Base-by-base conservation (phyloP, 2,329 filamentous ascomycete genomes). In the Fusarium continuum region DNA sequence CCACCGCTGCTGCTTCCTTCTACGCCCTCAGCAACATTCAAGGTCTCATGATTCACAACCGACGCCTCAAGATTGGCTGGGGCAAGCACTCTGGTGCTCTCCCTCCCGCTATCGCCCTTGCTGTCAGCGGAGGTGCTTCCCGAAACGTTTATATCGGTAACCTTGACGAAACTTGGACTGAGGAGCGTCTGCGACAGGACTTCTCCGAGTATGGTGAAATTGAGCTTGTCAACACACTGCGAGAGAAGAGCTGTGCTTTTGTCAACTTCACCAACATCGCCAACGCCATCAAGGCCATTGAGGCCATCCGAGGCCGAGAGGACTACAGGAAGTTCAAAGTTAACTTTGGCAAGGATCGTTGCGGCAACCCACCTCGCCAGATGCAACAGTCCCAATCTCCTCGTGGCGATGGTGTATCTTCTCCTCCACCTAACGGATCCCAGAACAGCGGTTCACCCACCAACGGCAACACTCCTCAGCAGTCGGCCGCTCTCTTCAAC, bases 231-330 rank as follows among this genome's bases (percentile, higher is more conserved):
- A 99, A 99, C 79, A 91, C 95, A 14, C 82, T 99, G 58, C 90
- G 95, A 49, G 95, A 99, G 83, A 99, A 99, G 88, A 97, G 93
- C 81, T 99, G 95, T 77, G 95, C 95, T 1, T 99, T 99, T 75
- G 95, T 99, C 76, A 99, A 99, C 81, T 99, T 99, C 77, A 99
- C 95, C 74, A 99, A 99, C 80, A 99, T 99, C 75, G 95, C 95
- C 74, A 99, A 99, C 71, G 95, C 95, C 45, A 99, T 99, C 83
- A 99, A 99, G 82, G 95, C 95, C 1, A 99, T 99, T 66, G 95
- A 99, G 79, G 95, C 93, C 19, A 88, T 99, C 65, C 88, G 95
- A 55, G 91, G 93, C 73, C 93, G 93, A 74, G 95, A 98, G 36
- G 95, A 99, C 73, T 99, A 99, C 84, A 92, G 89, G 78, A 89